Base-by-base conservation (phyloP, 352 stramenopile species). In the Phytopythium chamaehyphon region DNA sequence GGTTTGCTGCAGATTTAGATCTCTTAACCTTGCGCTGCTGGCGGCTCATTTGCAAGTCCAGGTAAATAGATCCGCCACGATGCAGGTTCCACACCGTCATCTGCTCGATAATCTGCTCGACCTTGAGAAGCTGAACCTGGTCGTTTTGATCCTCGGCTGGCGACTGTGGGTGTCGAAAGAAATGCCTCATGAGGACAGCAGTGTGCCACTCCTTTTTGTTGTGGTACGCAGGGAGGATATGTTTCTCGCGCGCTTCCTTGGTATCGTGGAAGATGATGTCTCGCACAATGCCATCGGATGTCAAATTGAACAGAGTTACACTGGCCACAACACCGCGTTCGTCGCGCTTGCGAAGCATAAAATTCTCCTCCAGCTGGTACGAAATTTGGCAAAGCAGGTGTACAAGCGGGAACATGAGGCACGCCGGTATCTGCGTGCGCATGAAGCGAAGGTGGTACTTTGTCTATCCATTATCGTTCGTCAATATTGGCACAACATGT, bases 71-170 rank as follows among this genome's bases (percentile, higher is more conserved):
- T 0, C 85, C 85, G 14, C 82, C 85, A 12, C 85, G 85, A 54
- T 95, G 79, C 38, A 95, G 65, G 14, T 72, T 76, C 85, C 85
- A 95, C 15, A 92, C 76, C 42, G 77, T 92, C 83, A 95, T 93
- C 36, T 88, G 74, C 58, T 93, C 83, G 19, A 95, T 85, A 24
- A 95, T 95, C 50, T 93, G 83, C 12, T 92, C 81, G 22, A 92
- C 83, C 56, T 92, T 93, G 24, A 93, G 69, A 49, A 95, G 49
- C 54, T 90, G 80, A 5, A 95, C 81, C 54, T 92, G 85, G 14
- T 79, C 83, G 43, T 84, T 76, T 5, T 51, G 52, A 31, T 92
- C 71, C 46, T 95, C 85, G 22, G 85, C 80, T 11, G 80, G 78
- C 0, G 81, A 83, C 46, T 84, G 77, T 12, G 84, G 81, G 40